A percentile compares a stretch with the other conserved stretches of the same genome.
phyloP scores from a whole-genome alignment of 768 basidiomycete species.

The Cystoderma amianthinum region DNA sequence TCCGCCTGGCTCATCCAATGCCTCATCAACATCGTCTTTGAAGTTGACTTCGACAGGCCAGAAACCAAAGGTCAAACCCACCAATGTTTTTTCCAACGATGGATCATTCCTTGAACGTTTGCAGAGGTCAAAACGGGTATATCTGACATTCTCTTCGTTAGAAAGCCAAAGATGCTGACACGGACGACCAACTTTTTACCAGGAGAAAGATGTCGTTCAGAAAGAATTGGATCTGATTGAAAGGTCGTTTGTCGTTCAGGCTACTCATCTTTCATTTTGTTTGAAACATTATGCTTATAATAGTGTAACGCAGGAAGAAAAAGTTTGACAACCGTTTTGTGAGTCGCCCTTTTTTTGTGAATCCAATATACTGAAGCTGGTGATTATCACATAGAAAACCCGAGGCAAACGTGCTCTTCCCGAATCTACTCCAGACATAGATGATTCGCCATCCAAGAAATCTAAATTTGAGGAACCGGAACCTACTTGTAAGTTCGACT shows the following conservation, averaged over 20 bases:
- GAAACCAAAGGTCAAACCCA: constrained; percentile 32
- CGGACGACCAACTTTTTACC: not conserved
- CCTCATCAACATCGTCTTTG: no score
- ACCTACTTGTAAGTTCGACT: not conserved
- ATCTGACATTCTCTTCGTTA: constrained; percentile 5
- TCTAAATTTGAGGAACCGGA: not conserved
- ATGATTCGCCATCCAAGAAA: constrained; percentile 27
- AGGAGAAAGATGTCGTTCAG: not conserved
- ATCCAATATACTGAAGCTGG: not conserved
- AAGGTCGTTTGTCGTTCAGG: not conserved
- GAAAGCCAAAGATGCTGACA: not conserved
- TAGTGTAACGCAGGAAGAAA: not conserved
- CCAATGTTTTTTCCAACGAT: constrained; percentile 63
- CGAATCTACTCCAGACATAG: constrained; percentile 17
- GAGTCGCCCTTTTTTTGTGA: constrained; percentile 1
- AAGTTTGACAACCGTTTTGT: constrained; percentile 8
- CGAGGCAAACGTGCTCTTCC: constrained; percentile 49
- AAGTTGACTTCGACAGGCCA: no score
- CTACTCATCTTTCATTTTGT: not conserved
- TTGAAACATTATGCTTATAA: no score
- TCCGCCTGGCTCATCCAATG: no score
- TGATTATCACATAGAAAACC: constrained; percentile 31
- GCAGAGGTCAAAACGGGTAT: constrained; percentile 49
- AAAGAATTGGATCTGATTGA: not conserved
- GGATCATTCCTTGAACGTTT: constrained; percentile 64